phyloP scores from a whole-genome alignment of 768 basidiomycete species.

The Mycena kentingensis region DNA sequence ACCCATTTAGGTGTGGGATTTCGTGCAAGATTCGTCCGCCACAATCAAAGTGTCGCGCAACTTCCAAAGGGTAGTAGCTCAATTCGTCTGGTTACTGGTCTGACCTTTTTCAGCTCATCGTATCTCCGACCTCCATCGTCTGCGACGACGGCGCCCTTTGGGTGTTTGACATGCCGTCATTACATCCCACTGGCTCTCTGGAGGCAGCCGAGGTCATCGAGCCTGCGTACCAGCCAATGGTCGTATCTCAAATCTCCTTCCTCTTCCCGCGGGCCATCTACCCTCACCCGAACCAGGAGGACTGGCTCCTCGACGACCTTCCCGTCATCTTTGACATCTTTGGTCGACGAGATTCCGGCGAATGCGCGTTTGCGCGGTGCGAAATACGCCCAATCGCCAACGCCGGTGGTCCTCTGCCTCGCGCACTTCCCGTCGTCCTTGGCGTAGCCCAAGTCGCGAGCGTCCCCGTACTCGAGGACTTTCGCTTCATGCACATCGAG shows the following conservation, averaged over 20 bases:
- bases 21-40: conserved; percentile 5
- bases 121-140: conserved; percentile 2
- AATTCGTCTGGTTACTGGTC: not conserved
- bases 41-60: conserved; percentile 6
- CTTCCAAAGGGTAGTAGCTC: not conserved
- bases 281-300: not conserved
- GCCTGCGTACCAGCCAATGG: conserved; percentile 5
- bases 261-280: not conserved
- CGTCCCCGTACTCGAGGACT: not conserved
- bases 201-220: conserved; percentile 4
- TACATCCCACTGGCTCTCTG: conserved; percentile 7
- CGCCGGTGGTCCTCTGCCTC: conserved; percentile 5
- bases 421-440: conserved; percentile 9
- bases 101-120: conserved; percentile 1
- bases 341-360: conserved; percentile 1
- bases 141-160: conserved; percentile 1
- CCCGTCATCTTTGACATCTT: conserved; percentile 12
- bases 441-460: conserved; percentile 7
- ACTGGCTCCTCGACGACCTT: conserved; percentile 10
- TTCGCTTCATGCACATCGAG: not conserved
- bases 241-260: conserved; percentile 5
- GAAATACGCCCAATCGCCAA: not conserved
- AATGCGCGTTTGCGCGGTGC: conserved; percentile 8
- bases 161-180: conserved; percentile 11
- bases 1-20: too few relatives aligned